Percentiles rank a stretch among this genome's conserved stretches.
Conservation (phyloP, 2,329 filamentous ascomycete genomes). For the Colletotrichum coccodes region DNA sequence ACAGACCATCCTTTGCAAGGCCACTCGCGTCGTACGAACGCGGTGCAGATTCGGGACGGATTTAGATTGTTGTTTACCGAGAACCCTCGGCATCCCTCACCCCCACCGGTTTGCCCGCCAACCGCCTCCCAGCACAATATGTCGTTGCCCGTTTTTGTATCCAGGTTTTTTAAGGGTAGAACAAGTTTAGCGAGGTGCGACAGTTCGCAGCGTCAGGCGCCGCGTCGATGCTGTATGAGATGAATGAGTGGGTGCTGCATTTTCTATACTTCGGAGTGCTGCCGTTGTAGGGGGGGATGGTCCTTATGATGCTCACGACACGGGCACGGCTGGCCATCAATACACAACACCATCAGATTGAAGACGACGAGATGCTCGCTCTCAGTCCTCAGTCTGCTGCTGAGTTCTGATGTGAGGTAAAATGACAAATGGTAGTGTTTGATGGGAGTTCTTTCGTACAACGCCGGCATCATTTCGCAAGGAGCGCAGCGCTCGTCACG, state of each 20-base stretch:
- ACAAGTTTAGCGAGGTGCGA: not conserved
- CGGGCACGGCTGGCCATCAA: not conserved
- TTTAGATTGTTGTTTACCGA: not conserved
- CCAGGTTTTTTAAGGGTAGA: not conserved
- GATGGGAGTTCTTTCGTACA: not conserved
- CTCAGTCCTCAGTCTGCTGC: not conserved
- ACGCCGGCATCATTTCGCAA: not conserved
- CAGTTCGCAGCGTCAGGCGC: not conserved
- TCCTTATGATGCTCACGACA: not conserved
- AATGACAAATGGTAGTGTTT: not conserved
- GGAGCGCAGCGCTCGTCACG: not conserved
- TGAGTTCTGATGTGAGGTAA: not conserved
- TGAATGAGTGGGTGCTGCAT: not conserved
- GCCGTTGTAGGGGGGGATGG: not conserved
- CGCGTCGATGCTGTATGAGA: not conserved
- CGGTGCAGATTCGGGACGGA: not conserved
- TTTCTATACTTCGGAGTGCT: not conserved
- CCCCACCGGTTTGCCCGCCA: not conserved
- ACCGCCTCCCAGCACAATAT: not conserved
- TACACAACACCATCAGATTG: not conserved
- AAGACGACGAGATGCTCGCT: not conserved
- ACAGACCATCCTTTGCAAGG: not conserved
- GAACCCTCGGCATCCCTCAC: not conserved
- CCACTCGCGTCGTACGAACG: not conserved
- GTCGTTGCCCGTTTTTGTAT: not conserved